Percentiles rank a stretch among this genome's conserved stretches.
Evolutionary conservation across 129 eudicot genomes (phyloP).

Genomic region (Centaurea solstitialis): DNA sequence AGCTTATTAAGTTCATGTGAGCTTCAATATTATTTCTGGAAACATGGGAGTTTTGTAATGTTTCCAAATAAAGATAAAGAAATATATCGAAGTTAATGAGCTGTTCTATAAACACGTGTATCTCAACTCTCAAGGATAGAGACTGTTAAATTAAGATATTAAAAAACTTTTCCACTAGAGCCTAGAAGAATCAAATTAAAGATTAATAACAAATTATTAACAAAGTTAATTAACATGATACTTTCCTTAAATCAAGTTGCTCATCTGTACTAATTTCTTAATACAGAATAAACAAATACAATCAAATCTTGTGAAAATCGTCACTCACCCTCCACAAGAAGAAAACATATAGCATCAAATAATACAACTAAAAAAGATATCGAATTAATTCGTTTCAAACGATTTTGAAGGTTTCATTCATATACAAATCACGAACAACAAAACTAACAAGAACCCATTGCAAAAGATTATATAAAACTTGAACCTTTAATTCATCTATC

Average conservation of each 20-base stretch:
- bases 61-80: neutral
- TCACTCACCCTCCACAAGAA: neutral
- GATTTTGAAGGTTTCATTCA: neutral
- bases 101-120: neutral
- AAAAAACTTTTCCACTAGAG: neutral
- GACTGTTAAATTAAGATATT: neutral
- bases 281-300: neutral
- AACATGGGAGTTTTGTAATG: neutral
- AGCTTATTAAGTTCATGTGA: neutral
- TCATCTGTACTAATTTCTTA: neutral
- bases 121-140: neutral
- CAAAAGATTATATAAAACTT: neutral
- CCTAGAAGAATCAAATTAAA: no score
- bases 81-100: neutral
- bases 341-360: constrained; percentile 5
- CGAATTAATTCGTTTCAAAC: neutral
- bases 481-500: neutral
- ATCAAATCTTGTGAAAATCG: constrained; percentile 16
- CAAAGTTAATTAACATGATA: neutral
- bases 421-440: neutral
- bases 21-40: neutral
- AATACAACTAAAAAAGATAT: neutral
- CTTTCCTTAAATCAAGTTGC: neutral
- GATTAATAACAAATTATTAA: neutral
- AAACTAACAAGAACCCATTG: neutral